Conservation (phyloP, 2,329 filamentous ascomycete genomes). For the Aspergillus flavus region DNA sequence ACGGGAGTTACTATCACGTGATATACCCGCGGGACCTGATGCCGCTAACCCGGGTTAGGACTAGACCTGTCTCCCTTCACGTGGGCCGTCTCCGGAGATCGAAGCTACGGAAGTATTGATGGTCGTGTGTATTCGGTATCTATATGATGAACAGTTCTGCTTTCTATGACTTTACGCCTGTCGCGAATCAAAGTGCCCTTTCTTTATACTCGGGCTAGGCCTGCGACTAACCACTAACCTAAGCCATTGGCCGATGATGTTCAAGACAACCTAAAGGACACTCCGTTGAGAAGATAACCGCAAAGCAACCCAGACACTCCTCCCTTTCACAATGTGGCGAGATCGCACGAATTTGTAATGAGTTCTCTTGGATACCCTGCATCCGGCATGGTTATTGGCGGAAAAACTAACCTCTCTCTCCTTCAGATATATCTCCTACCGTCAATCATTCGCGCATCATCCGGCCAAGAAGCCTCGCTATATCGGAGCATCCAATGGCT, state of each 20-base stretch:
- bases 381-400: background rate
- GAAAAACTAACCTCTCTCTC: background rate
- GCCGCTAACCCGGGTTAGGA: conserved; percentile 19
- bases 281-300: conserved; percentile 21
- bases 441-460: conserved; percentile 96
- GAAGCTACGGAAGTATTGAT: conserved; percentile 17
- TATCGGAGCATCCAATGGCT: conserved; percentile 61
- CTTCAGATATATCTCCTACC: conserved; percentile 92
- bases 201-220: background rate
- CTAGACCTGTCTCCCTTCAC: conserved; percentile 21
- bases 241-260: conserved; percentile 16
- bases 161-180: background rate
- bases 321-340: conserved; percentile 85
- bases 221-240: background rate
- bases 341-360: conserved; percentile 96
- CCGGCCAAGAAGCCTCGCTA: conserved; percentile 82
- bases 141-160: background rate
- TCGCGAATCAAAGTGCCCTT: background rate
- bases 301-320: conserved; percentile 12
- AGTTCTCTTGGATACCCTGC: conserved; percentile 14
- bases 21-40: background rate
- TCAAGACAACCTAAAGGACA: conserved; percentile 19
- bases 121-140: background rate
- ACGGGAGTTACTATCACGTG: conserved; percentile 4
- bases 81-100: conserved; percentile 20